phyloP scores from a whole-genome alignment of 768 basidiomycete genomes.

The Paxillus involutus region DNA sequence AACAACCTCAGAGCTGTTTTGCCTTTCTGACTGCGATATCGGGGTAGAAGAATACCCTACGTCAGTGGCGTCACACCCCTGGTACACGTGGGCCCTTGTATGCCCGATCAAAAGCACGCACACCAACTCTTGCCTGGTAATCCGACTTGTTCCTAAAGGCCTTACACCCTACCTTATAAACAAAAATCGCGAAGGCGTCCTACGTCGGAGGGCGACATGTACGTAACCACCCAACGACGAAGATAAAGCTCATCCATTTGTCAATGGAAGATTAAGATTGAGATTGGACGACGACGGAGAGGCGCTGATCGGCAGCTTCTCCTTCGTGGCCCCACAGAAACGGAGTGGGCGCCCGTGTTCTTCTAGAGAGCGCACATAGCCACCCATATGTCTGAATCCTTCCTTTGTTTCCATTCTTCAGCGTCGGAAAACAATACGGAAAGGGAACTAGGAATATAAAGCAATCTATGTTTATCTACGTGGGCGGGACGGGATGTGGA shows the following conservation, averaged over 20 bases:
- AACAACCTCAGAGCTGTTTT: not conserved
- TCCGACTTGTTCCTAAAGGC: slow-evolving; percentile 1
- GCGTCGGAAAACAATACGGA: slow-evolving; percentile 5
- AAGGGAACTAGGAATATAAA: slow-evolving; percentile 7
- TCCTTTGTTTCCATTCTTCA: not conserved
- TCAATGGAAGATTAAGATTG: not conserved
- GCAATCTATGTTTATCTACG: slow-evolving; percentile 13
- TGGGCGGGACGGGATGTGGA: slow-evolving; percentile 11
- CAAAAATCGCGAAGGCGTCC: not conserved
- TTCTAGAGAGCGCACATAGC: not conserved
- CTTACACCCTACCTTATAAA: not conserved
- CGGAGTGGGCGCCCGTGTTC: slow-evolving; percentile 1
- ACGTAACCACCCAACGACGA: not conserved
- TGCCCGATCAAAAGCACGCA: not conserved
- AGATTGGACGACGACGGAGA: not conserved
- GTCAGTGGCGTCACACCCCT: not conserved
- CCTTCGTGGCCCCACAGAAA: not conserved
- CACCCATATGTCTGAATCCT: not conserved
- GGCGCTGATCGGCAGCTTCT: not conserved
- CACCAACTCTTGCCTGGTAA: not conserved
- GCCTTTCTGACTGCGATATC: not conserved
- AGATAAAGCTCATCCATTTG: no score
- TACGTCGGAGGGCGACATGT: not conserved
- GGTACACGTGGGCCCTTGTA: not conserved
- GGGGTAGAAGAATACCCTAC: not conserved